Evolutionary conservation across 2,329 filamentous ascomycete species (phyloP).

Genomic region (Botryotinia narcissicola): DNA sequence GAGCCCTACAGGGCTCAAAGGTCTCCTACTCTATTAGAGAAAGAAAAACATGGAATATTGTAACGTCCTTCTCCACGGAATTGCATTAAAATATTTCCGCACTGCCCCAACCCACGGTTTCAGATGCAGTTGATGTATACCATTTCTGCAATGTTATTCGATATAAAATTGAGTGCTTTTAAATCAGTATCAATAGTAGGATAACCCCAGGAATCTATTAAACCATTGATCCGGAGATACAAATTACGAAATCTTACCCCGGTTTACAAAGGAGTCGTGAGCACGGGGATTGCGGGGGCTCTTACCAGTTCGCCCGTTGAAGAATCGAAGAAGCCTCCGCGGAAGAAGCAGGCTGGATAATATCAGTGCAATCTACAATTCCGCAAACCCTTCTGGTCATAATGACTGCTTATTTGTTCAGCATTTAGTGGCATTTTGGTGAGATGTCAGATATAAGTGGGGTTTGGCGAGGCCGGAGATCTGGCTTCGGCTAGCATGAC

Average conservation of each 20-base stretch:
- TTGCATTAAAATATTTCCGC: background rate
- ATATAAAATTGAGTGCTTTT: background rate
- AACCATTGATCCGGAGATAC: background rate
- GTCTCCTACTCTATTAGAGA: background rate
- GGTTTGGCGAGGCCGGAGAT: background rate
- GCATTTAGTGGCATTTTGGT: background rate
- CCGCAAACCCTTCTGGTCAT: background rate
- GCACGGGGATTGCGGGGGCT: background rate
- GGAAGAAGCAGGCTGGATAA: background rate
- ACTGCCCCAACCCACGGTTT: no score
- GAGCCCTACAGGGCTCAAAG: background rate
- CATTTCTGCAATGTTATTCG: background rate
- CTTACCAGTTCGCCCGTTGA: background rate
- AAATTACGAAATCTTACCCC: background rate
- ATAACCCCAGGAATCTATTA: background rate
- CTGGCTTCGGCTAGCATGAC: background rate
- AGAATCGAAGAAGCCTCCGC: background rate
- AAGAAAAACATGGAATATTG: background rate
- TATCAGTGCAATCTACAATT: background rate
- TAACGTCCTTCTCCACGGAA: background rate
- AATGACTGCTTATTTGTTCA: background rate
- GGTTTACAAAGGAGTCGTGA: background rate
- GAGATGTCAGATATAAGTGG: slow-evolving; percentile 6
- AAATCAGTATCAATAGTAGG: background rate
- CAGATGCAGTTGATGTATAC: no score